These are phyloP conservation scores for Purshia tridentata DNA, from an alignment of 306 rosid genomes.

Conservation along the genomic window DNA sequence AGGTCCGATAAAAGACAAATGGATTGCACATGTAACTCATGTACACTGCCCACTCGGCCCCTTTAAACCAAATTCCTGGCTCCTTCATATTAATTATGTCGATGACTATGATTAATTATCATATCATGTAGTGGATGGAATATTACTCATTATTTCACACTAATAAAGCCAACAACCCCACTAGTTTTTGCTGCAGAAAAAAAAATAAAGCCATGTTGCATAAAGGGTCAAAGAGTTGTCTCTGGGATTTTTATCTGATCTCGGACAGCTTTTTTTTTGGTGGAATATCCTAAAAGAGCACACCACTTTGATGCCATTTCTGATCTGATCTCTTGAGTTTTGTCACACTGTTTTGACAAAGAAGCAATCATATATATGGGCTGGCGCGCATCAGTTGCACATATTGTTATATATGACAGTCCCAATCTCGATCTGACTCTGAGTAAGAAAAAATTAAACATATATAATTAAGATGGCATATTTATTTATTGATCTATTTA, in stretches of 20 bases:
- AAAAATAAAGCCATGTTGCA: not conserved
- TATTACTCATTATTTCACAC: too few relatives aligned
- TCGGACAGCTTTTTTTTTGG: not conserved
- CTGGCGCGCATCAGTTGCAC: not conserved
- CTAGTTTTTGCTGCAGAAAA: not conserved
- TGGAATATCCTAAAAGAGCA: not conserved
- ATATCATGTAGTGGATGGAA: too few relatives aligned
- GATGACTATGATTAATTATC: too few relatives aligned
- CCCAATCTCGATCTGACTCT: not conserved
- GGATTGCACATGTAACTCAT: too few relatives aligned
- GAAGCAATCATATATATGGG: not conserved
- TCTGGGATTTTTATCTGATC: too few relatives aligned
- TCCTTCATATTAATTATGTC: too few relatives aligned
- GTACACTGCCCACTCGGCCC: too few relatives aligned
- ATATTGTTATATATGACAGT: not conserved
- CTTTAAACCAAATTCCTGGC: too few relatives aligned
- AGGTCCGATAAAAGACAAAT: too few relatives aligned
- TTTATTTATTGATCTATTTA: not conserved
- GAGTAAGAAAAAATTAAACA: not conserved
- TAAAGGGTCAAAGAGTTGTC: too few relatives aligned
- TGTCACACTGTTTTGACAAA: not conserved
- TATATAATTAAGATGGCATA: not conserved
- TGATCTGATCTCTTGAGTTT: not conserved
- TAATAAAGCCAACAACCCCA: not conserved
- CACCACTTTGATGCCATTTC: conserved; percentile 14